Percentiles rank a stretch among this genome's conserved stretches.
phyloP scores from a whole-genome alignment of 192 early-diverging fungal genomes.

The Backusella sp. region DNA sequence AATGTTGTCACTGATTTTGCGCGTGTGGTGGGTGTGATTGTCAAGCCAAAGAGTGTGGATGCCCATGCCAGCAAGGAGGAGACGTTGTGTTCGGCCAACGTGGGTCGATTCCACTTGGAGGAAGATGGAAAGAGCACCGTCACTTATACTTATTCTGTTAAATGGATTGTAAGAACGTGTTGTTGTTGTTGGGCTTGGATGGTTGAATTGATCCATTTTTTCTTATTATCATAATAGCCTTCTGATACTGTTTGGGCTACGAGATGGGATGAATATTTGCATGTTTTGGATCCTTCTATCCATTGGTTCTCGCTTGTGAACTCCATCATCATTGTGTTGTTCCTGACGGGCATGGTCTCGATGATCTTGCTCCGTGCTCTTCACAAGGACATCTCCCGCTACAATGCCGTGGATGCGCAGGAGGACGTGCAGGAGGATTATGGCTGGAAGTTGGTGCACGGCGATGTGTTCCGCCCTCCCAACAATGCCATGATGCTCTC shows the following conservation, averaged over 20 bases:
- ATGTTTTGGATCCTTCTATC: slow-evolving; percentile 86
- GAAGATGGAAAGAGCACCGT: slow-evolving; percentile 48
- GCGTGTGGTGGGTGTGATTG: slow-evolving; percentile 88
- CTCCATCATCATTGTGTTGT: slow-evolving; percentile 90
- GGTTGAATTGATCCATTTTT: not conserved
- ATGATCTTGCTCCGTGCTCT: slow-evolving; percentile 88
- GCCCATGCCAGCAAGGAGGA: slow-evolving; percentile 14
- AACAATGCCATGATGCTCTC: slow-evolving; percentile 69
- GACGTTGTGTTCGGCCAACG: slow-evolving; percentile 31
- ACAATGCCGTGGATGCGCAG: slow-evolving; percentile 68
- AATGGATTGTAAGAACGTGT: slow-evolving; percentile 47
- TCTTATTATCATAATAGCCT: slow-evolving; percentile 26
- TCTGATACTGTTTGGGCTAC: slow-evolving; percentile 73
- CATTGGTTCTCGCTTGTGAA: slow-evolving; percentile 97
- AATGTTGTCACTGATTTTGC: slow-evolving; percentile 56
- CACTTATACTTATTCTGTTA: slow-evolving; percentile 64
- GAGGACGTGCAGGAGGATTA: slow-evolving; percentile 90
- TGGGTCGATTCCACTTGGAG: slow-evolving; percentile 44
- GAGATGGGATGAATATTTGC: slow-evolving; percentile 84
- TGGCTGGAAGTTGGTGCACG: slow-evolving; percentile 98
- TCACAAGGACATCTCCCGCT: slow-evolving; percentile 90
- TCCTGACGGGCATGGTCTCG: slow-evolving; percentile 88
- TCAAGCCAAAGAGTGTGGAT: slow-evolving; percentile 66
- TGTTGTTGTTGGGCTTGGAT: not conserved
- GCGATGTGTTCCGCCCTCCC: slow-evolving; percentile 96